phyloP scores from a whole-genome alignment of 352 stramenopile genomes.

The Phytophthora niederhauseri region DNA sequence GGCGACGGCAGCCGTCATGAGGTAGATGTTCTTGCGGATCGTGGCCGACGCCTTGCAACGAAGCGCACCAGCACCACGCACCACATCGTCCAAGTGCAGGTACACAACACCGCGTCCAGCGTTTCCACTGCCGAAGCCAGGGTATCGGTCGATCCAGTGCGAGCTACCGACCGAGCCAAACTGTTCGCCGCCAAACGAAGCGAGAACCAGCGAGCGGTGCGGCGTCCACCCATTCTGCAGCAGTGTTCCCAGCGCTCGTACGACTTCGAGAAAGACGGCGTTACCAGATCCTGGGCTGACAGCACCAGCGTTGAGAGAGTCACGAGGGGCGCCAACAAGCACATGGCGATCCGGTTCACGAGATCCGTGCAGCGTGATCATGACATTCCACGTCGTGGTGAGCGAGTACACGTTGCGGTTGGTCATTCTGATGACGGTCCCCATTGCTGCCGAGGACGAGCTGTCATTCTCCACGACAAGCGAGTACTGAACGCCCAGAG shows the following conservation, averaged over 20 bases:
- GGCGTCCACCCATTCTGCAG: conserved; percentile 74
- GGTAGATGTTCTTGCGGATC: conserved; percentile 78
- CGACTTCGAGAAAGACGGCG: conserved; percentile 76
- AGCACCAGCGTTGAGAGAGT: conserved; percentile 72
- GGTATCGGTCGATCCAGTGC: conserved; percentile 84
- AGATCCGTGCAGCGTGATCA: conserved; percentile 73
- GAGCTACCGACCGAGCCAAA: conserved; percentile 82
- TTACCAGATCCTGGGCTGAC: conserved; percentile 75
- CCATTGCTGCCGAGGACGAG: conserved; percentile 26
- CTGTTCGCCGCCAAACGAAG: conserved; percentile 80
- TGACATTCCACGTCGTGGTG: conserved; percentile 81
- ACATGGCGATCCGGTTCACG: conserved; percentile 81
- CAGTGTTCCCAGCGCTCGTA: conserved; percentile 63
- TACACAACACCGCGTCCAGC: conserved; percentile 72
- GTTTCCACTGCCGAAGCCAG: conserved; percentile 49
- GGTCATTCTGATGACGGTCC: conserved; percentile 46
- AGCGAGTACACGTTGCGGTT: conserved; percentile 75
- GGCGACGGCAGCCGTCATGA: conserved; percentile 69
- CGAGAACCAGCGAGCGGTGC: conserved; percentile 79
- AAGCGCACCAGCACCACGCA: conserved; percentile 66
- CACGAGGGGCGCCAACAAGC: conserved; percentile 69
- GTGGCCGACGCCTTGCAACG: conserved; percentile 73
- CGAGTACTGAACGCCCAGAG: conserved; percentile 38
- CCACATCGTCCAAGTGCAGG: conserved; percentile 74
- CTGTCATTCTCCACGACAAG: conserved; percentile 31